Percentiles rank a stretch among this genome's conserved stretches.
phyloP scores from a whole-genome alignment of 2,329 filamentous ascomycete species.

The Lachnellula subtilissima region DNA sequence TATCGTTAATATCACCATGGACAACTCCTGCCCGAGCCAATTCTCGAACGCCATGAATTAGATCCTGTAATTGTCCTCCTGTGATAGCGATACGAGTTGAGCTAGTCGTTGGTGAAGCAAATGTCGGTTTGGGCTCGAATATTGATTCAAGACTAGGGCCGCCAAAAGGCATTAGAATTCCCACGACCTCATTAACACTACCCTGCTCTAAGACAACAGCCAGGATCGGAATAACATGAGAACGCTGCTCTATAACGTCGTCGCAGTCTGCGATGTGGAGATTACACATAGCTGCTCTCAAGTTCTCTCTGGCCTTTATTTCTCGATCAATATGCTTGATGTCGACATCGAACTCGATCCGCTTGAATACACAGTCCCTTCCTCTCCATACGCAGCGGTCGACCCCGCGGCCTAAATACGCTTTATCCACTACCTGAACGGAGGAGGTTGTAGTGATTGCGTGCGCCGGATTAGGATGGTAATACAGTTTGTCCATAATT shows the following conservation, averaged over 20 bases:
- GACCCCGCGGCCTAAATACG: background rate
- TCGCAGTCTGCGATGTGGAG: no score
- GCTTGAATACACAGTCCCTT: constrained; percentile 4
- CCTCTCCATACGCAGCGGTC: background rate
- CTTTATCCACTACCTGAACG: background rate
- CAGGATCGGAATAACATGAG: no score
- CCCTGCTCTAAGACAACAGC: no score
- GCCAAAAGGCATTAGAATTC: background rate
- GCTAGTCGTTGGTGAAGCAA: no score
- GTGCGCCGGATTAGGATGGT: background rate
- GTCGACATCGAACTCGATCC: constrained; percentile 6
- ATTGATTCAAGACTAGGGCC: constrained; percentile 1
- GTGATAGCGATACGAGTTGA: background rate
- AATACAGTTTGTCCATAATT: background rate
- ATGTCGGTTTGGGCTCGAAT: background rate
- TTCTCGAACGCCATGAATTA: no score
- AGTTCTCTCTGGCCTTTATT: constrained; percentile 3
- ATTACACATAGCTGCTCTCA: background rate
- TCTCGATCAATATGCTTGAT: constrained; percentile 5
- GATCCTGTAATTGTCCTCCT: no score
- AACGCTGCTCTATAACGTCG: no score
- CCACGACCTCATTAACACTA: no score
- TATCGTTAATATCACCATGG: no score
- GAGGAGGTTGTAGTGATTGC: no score
- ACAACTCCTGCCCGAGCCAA: no score